Percentiles rank a stretch among this genome's conserved stretches.
Conservation (phyloP, 1,284 basidiomycete genomes). For the Heterobasidion occidentale region DNA sequence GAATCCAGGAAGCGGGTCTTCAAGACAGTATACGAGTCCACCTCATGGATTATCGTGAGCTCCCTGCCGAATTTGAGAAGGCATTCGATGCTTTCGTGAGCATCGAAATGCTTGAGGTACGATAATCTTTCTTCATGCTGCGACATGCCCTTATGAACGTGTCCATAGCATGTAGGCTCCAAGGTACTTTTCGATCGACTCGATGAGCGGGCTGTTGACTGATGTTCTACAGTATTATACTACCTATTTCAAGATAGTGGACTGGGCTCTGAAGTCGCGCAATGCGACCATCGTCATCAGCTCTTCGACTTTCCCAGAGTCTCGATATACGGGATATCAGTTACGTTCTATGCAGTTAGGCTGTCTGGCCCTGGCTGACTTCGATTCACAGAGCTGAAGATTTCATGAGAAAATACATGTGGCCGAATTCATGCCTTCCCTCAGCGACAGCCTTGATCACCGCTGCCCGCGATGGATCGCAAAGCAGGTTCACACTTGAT, state of each 20-base stretch:
- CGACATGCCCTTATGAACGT: slow-evolving; percentile 11
- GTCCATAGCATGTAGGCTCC: slow-evolving; percentile 52
- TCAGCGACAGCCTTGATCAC: slow-evolving; percentile 71
- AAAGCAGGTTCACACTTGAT: slow-evolving; percentile 75
- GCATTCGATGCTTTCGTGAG: slow-evolving; percentile 84
- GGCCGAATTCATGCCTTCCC: slow-evolving; percentile 86
- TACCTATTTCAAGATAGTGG: slow-evolving; percentile 75
- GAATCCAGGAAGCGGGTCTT: slow-evolving; percentile 67
- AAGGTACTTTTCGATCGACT: slow-evolving; percentile 26
- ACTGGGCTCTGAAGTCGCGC: slow-evolving; percentile 69
- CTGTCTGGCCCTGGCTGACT: neutral
- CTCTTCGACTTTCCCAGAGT: slow-evolving; percentile 82
- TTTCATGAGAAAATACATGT: slow-evolving; percentile 89
- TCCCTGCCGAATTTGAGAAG: slow-evolving; percentile 69
- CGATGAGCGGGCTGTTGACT: neutral
- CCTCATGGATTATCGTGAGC: slow-evolving; percentile 80
- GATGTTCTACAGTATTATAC: slow-evolving; percentile 37
- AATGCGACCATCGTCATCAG: slow-evolving; percentile 70
- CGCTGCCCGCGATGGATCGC: slow-evolving; percentile 54
- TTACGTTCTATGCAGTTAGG: slow-evolving; percentile 22
- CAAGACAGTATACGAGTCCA: slow-evolving; percentile 72
- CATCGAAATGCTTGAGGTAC: slow-evolving; percentile 81
- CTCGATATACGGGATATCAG: slow-evolving; percentile 62
- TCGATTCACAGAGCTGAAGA: slow-evolving; percentile 58
- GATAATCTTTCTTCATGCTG: slow-evolving; percentile 18